phyloP scores from a whole-genome alignment of 305 asterid genomes.

The Solanum hybrid region DNA sequence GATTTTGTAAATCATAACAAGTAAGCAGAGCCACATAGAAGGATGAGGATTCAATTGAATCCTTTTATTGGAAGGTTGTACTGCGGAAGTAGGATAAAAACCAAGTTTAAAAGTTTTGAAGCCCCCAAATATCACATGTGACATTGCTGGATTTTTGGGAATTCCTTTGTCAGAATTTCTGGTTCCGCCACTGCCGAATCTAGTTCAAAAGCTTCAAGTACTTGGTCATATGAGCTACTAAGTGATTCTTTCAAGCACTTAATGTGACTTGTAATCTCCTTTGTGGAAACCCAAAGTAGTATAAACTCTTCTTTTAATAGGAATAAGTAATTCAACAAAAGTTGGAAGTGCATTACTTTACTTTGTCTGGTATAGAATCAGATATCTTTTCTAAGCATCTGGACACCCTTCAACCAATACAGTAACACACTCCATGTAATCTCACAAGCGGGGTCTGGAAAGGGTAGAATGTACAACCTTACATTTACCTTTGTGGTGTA shows the following conservation, averaged over 20 bases:
- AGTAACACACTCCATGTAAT: neutral
- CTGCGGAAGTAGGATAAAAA: neutral
- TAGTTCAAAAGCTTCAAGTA: neutral
- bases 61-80: neutral
- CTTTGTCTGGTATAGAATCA: neutral
- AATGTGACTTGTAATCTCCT: neutral
- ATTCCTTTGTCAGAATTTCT: neutral
- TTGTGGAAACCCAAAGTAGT: neutral
- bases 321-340: neutral
- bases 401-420: neutral
- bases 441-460: neutral
- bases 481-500: neutral
- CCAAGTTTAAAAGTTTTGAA: neutral
- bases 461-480: neutral
- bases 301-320: neutral
- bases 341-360: neutral
- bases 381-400: neutral
- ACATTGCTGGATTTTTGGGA: neutral
- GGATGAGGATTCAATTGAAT: neutral
- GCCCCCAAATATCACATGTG: neutral
- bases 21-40: neutral
- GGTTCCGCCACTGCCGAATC: neutral
- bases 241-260: neutral
- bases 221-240: neutral
- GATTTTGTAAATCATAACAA: neutral